Base-by-base conservation (phyloP, 345 rosid genomes). In the Eucalyptus sp. region DNA sequence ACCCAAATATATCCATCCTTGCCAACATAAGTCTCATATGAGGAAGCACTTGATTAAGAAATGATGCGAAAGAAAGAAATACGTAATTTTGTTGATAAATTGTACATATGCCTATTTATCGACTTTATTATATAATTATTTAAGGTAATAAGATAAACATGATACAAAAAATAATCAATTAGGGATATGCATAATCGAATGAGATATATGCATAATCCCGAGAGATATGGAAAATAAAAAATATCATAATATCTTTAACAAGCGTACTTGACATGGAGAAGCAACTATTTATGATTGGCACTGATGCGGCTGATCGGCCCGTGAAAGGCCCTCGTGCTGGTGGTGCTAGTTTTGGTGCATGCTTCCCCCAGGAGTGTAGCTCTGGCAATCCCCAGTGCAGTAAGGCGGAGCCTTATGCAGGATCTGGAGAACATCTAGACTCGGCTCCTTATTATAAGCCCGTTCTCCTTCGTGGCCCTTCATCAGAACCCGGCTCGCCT, bases 41-140 rank as follows among this genome's bases (percentile, higher is more conserved):
- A 52, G 10, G 58, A 52, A 52, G 29, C 62, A 56, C 62, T 56
- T 24, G 13, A 22, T 56, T 56, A 24, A 56, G 29, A 56, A 56
- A 9, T 56, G 29, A 56, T 56, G 29, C 12, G 0, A 6, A 56
- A 56, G 29, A 56, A 24, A 56, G 62, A 56, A 56, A 56, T 4
- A 9, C 2, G 9, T 56, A 56, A 56, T 56, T 56, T 56, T 56
- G 10, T 56, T 56, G 29, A 56, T 10, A 56, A 24, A 10, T 56
- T 0, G 13, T 56, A 24, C 29, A 56, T 56, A 56, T 56, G 29
- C 13, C 62, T 56, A 48, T 12, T 3, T 48, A 48, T 48, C 10
- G 29, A 56, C 0, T 56, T 4, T 24, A 56, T 56, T 0, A 24
- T 0, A 24, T 22, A 5, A 56, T 10, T 2, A 56, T 56, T 0